These are phyloP conservation scores for Hypericum androsaemum DNA, from an alignment of 345 rosid genomes.

Conservation along the genomic window DNA sequence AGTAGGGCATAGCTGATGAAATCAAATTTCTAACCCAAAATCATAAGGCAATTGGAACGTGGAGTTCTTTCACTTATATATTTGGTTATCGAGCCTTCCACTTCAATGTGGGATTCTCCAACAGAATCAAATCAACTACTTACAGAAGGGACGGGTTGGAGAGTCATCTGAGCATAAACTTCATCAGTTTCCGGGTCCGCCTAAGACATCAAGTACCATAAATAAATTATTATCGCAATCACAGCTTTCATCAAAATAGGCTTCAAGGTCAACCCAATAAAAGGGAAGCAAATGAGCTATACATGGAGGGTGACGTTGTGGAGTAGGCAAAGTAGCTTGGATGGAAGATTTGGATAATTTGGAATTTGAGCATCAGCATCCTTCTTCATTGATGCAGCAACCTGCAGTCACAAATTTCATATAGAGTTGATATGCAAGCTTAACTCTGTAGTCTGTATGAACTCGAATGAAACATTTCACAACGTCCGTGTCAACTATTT, in stretches of 20 bases:
- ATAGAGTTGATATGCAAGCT: constrained; percentile 5
- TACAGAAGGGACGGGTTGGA: constrained; percentile 73
- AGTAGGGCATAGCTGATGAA: constrained; percentile 16
- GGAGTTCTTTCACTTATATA: too few species aligned
- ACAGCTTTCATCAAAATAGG: neutral
- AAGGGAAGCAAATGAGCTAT: constrained; percentile 8
- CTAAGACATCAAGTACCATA: constrained; percentile 32
- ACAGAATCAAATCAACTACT: constrained; percentile 19
- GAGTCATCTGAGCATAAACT: constrained; percentile 96
- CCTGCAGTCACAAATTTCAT: constrained; percentile 36
- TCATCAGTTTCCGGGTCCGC: constrained; percentile 95
- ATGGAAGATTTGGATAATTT: constrained; percentile 82
- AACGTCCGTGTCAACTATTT: too few species aligned
- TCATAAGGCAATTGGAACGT: too few species aligned
- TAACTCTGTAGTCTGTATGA: neutral
- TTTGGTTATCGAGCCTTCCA: too few species aligned
- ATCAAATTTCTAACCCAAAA: too few species aligned
- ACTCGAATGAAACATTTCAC: neutral
- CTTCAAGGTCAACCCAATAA: neutral
- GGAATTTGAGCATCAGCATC: constrained; percentile 68
- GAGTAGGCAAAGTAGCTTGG: constrained; percentile 78
- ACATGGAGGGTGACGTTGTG: constrained; percentile 80
- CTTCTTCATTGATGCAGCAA: constrained; percentile 87
- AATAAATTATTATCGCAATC: neutral
- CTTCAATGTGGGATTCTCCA: neutral